These are phyloP conservation scores for Phoma herbarum DNA, from an alignment of 2,329 filamentous ascomycete species.

Conservation along the genomic window DNA sequence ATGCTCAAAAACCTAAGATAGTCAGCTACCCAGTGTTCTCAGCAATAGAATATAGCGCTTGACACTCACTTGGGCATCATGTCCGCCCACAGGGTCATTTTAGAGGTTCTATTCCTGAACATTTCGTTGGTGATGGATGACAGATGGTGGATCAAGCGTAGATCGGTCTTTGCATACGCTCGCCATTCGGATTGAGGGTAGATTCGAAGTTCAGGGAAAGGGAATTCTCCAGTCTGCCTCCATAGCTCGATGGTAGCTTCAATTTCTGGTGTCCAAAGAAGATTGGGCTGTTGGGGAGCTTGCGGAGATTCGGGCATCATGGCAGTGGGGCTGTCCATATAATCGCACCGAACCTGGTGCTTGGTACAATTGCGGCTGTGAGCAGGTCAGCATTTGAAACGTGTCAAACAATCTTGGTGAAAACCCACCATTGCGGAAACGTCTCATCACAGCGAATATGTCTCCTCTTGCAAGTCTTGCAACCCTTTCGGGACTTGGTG, in stretches of 20 bases:
- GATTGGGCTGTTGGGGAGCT: slow-evolving; percentile 64
- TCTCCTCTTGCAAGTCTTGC: slow-evolving; percentile 95
- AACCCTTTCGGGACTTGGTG: slow-evolving; percentile 98
- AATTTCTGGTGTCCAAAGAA: slow-evolving; percentile 88
- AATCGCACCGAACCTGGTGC: slow-evolving; percentile 97
- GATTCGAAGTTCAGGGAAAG: slow-evolving; percentile 81
- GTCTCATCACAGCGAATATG: slow-evolving; percentile 98
- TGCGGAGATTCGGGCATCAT: slow-evolving; percentile 64
- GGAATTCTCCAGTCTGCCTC: slow-evolving; percentile 84
- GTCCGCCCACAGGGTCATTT: slow-evolving; percentile 90
- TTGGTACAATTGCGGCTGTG: slow-evolving; percentile 95
- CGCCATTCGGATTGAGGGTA: slow-evolving; percentile 78
- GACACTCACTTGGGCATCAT: slow-evolving; percentile 84
- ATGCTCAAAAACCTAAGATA: slow-evolving; percentile 77
- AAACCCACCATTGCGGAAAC: slow-evolving; percentile 89
- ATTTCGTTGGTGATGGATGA: slow-evolving; percentile 86
- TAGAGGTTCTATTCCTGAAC: slow-evolving; percentile 76
- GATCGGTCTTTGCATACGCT: slow-evolving; percentile 76
- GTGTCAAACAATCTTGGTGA: slow-evolving; percentile 2
- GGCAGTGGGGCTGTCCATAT: slow-evolving; percentile 83
- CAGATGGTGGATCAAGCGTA: slow-evolving; percentile 90
- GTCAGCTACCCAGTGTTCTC: slow-evolving; percentile 35
- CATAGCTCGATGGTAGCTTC: slow-evolving; percentile 83
- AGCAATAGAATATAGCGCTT: slow-evolving; percentile 20
- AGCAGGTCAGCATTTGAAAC: slow-evolving; percentile 30